Conservation (phyloP, 192 early-diverging fungal genomes). For the Umbelopsis sp. region DNA sequence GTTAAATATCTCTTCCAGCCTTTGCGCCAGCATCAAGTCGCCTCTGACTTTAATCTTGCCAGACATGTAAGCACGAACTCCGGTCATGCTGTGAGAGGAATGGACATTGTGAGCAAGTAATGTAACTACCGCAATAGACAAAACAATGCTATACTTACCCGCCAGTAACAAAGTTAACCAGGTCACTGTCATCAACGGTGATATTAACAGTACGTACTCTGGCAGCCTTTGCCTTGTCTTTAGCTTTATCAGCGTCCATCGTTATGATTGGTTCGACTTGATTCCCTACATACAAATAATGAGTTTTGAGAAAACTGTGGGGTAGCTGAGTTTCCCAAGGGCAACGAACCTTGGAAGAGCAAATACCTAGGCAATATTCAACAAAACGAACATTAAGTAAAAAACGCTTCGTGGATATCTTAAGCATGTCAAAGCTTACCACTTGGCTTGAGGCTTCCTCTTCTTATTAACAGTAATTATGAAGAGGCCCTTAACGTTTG, state of each 20-base stretch:
- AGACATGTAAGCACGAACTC: conserved; percentile 32
- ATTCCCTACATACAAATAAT: conserved; percentile 11
- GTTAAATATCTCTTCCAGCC: conserved; percentile 31
- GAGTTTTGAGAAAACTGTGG: neutral
- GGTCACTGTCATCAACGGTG: conserved; percentile 27
- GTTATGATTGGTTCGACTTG: conserved; percentile 29
- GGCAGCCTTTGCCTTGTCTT: neutral
- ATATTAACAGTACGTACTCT: conserved; percentile 29
- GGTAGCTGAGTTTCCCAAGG: neutral
- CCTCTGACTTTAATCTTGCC: conserved; percentile 34
- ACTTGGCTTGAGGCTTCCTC: conserved; percentile 26
- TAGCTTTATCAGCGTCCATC: neutral
- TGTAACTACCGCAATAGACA: neutral
- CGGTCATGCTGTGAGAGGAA: conserved; percentile 21
- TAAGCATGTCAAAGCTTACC: conserved; percentile 10
- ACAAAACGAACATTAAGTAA: no score
- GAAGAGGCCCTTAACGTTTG: conserved; percentile 36
- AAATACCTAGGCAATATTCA: conserved; percentile 17
- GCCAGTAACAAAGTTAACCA: conserved; percentile 39
- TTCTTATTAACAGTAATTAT: conserved; percentile 32
- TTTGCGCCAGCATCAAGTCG: conserved; percentile 33
- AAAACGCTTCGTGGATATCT: no score
- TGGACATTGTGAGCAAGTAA: neutral
- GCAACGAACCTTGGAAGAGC: conserved; percentile 29
- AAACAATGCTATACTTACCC: conserved; percentile 25